Evolutionary conservation across 1,284 basidiomycete genomes (phyloP), one percentile per base, ranked within the genome.

Genomic region (Xerocomus alliaceus): DNA sequence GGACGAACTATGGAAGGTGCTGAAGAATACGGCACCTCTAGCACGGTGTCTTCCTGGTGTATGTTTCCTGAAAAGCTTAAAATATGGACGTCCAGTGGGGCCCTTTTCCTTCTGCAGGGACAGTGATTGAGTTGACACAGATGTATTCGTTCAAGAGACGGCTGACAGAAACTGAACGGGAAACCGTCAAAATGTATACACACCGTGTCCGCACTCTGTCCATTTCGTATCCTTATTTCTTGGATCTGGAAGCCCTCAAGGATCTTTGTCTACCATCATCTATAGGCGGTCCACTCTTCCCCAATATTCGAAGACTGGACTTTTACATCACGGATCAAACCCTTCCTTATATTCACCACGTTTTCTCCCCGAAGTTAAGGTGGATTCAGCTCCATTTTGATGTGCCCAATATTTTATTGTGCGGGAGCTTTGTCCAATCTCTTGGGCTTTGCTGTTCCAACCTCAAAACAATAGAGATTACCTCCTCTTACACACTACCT

Each of bases 1-100:
- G 35, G 52, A 65, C 10, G 29, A 49, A 7, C 45, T 61, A 13
- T 65, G 63, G 63, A 54, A 35, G 31, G 61, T 54, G 12, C 29
- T 60, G 31, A 24, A 24, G 12, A 32, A 55, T 31, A 20, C 29
- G n/a, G 48, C 42, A 0, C 17, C 28, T 11, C 28, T 55, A 9
- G 35, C 44, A 12, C 41, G 34, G 3, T 50, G 52, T 45, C 34
- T 61, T 26, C 62, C 62, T n/a, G n/a, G n/a, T n/a, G n/a, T n/a
- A n/a, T n/a, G n/a, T n/a, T n/a, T n/a, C n/a, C n/a, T n/a, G n/a
- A n/a, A n/a, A n/a, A n/a, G n/a, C n/a, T 50, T 34, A 17, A 24
- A 17, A 18, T 12, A 3, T 29, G 22, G 35, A 20, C 4, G 3
- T 5, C 24, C 12, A 5, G 31, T 60, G 17, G 44, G 37, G 12